These are phyloP conservation scores for Gardenia jasminoides DNA, from an alignment of 257 asterid genomes.

Conservation along the genomic window DNA sequence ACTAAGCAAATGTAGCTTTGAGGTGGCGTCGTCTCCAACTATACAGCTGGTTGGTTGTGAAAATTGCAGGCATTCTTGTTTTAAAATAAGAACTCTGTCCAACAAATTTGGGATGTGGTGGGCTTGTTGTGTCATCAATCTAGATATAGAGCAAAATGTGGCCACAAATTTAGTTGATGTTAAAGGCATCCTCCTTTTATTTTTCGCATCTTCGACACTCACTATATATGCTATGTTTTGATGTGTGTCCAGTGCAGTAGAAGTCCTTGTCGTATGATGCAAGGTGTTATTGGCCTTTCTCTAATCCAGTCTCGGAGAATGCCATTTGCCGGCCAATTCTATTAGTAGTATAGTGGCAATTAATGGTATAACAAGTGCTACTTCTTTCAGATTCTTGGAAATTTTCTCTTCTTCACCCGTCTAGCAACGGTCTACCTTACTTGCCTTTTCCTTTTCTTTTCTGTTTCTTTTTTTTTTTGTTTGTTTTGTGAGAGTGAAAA, in stretches of 20 bases:
- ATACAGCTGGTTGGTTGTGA: constrained; percentile 20
- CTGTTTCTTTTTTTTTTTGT: not conserved
- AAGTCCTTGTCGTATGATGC: not conserved
- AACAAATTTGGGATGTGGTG: not conserved
- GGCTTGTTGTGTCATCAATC: too few relatives aligned
- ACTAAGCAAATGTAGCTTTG: constrained; percentile 6
- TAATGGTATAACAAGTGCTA: not conserved
- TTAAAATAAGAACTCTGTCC: not conserved
- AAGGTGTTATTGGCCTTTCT: not conserved
- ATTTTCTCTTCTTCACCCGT: not conserved
- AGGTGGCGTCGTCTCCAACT: constrained; percentile 18
- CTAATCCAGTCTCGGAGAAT: constrained; percentile 10
- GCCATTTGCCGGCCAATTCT: constrained; percentile 25
- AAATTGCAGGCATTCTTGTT: not conserved
- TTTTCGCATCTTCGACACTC: not conserved
- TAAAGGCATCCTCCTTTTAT: not conserved
- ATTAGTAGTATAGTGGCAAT: not conserved
- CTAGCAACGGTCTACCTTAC: not conserved
- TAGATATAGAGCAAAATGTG: not conserved
- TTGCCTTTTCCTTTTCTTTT: too few relatives aligned
- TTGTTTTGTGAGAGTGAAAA: not conserved
- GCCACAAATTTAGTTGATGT: not conserved
- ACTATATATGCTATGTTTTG: not conserved
- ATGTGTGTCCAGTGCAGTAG: not conserved
- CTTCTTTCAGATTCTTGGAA: not conserved